These are phyloP conservation scores for Penicillium digitatum DNA, from an alignment of 2,329 filamentous ascomycete genomes.

Conservation along the genomic window DNA sequence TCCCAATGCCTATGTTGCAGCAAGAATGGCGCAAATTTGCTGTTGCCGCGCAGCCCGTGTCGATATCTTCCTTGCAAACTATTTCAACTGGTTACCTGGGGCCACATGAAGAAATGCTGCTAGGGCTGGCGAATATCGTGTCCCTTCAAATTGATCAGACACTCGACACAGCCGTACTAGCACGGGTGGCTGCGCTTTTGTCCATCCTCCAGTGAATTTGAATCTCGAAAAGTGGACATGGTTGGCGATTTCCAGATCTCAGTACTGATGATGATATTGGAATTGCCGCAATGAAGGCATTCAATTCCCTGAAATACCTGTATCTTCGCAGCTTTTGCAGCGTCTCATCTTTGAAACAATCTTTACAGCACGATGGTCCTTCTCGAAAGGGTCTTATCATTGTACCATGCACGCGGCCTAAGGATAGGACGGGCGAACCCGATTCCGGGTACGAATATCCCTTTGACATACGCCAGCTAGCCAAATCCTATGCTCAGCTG, in stretches of 20 bases:
- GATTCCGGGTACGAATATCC: background rate
- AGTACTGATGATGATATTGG: background rate
- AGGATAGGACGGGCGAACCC: too few species aligned
- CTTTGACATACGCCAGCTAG: conserved; percentile 1
- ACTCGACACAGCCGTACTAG: background rate
- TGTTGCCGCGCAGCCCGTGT: background rate
- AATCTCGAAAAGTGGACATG: background rate
- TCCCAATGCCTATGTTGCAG: background rate
- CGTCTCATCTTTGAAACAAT: background rate
- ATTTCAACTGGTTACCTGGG: background rate
- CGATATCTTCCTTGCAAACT: conserved; percentile 2
- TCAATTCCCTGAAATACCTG: conserved; percentile 7
- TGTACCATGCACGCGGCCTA: background rate
- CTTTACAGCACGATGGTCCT: conserved; percentile 2
- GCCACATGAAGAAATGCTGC: background rate
- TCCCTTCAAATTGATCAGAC: background rate
- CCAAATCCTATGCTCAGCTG: conserved; percentile 3
- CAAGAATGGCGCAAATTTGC: background rate
- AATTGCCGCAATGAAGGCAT: conserved; percentile 1
- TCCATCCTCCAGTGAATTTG: conserved; percentile 9
- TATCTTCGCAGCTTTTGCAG: background rate
- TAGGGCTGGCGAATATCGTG: background rate
- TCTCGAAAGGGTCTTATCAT: conserved; percentile 5
- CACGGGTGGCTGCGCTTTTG: background rate
- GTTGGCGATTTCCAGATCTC: background rate